Conservation (phyloP, 345 rosid species). For the Moringa oleifera region DNA sequence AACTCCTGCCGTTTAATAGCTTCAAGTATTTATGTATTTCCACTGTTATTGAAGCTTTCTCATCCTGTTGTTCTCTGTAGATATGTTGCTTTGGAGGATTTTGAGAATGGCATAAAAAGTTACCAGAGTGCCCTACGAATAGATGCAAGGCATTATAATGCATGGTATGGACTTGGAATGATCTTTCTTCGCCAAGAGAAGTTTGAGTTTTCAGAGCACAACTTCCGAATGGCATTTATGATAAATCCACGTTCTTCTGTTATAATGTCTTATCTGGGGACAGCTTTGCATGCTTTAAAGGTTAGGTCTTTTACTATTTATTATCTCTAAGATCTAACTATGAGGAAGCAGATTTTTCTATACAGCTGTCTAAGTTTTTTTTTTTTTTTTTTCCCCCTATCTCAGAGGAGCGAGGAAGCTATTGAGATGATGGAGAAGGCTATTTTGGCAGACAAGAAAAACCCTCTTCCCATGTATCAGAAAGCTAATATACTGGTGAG, state of each 20-base stretch:
- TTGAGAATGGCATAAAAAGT: constrained; percentile 89
- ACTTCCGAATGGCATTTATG: constrained; percentile 79
- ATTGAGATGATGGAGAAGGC: constrained; percentile 89
- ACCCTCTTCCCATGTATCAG: constrained; percentile 97
- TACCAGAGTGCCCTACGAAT: constrained; percentile 86
- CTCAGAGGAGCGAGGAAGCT: constrained; percentile 87
- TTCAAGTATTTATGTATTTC: constrained; percentile 11
- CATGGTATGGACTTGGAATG: constrained; percentile 99
- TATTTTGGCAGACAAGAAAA: constrained; percentile 80
- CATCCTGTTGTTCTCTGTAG: constrained; percentile 30
- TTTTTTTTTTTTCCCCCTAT: too few relatives aligned
- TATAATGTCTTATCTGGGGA: constrained; percentile 92
- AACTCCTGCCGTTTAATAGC: constrained; percentile 8
- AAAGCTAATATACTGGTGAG: constrained; percentile 83
- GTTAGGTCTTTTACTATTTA: constrained; percentile 24
- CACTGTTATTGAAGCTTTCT: constrained; percentile 11
- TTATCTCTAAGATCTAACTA: constrained; percentile 4
- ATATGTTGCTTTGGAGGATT: constrained; percentile 86
- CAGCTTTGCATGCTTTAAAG: constrained; percentile 81
- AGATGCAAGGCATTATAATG: constrained; percentile 89
- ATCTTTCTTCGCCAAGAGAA: constrained; percentile 92
- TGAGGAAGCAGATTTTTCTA: background rate
- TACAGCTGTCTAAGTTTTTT: constrained; percentile 4
- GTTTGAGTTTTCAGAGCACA: constrained; percentile 92
- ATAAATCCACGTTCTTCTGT: constrained; percentile 90